Evolutionary conservation across 2,329 filamentous ascomycete genomes (phyloP).

Genomic region (Orbilia blumenaviensis): DNA sequence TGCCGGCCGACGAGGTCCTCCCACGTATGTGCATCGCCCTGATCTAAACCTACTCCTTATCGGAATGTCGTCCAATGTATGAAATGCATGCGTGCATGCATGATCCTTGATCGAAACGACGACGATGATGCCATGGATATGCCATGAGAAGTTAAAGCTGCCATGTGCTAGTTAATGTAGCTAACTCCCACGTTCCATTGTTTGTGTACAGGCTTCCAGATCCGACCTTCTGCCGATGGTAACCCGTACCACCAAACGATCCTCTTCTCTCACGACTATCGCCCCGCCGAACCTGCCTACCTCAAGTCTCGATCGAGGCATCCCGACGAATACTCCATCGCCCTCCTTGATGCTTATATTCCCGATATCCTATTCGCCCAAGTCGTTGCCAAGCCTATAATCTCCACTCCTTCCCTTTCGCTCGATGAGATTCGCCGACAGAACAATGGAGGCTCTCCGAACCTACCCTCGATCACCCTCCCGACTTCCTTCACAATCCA

Average conservation of each 20-base stretch:
- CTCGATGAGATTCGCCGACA: constrained; percentile 79
- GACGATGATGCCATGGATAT: neutral
- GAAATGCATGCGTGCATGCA: too few species aligned
- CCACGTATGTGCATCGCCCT: constrained; percentile 46
- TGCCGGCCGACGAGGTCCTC: constrained; percentile 50
- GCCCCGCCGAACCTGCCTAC: constrained; percentile 81
- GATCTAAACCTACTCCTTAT: too few species aligned
- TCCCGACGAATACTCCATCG: constrained; percentile 87
- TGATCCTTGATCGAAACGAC: too few species aligned
- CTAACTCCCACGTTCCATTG: constrained; percentile 21
- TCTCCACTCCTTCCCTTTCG: constrained; percentile 82
- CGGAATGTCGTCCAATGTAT: too few species aligned
- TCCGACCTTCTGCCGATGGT: constrained; percentile 59
- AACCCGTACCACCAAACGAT: constrained; percentile 63
- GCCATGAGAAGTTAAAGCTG: neutral
- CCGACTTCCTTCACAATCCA: constrained; percentile 78
- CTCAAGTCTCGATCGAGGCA: constrained; percentile 76
- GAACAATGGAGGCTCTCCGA: constrained; percentile 73
- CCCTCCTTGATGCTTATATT: constrained; percentile 82
- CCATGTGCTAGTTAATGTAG: too few species aligned
- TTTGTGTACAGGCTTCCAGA: constrained; percentile 54
- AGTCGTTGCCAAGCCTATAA: constrained; percentile 82
- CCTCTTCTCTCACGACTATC: constrained; percentile 75
- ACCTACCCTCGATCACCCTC: constrained; percentile 75
- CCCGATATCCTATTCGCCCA: constrained; percentile 86